Percentiles rank a stretch among this genome's conserved stretches.
Conservation (phyloP, 306 rosid genomes). For the Neltuma alba region DNA sequence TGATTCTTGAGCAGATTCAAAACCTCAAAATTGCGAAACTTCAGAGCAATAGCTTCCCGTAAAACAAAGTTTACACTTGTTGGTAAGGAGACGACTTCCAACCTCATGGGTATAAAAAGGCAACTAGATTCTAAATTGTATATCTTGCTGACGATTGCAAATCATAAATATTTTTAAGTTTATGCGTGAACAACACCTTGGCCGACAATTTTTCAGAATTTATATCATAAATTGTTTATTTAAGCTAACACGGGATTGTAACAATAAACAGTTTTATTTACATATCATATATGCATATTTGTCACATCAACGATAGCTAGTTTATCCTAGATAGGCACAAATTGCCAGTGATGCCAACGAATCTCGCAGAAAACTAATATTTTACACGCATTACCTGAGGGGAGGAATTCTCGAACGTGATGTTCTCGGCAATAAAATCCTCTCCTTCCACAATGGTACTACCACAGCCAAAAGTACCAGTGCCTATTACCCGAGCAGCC, state of each 20-base stretch:
- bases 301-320: slow-evolving; percentile 2
- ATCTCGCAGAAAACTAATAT: slow-evolving; percentile 19
- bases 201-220: background rate
- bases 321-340: background rate
- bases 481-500: slow-evolving; percentile 71
- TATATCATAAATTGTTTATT: background rate
- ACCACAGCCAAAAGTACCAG: slow-evolving; percentile 94
- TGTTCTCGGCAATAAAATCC: slow-evolving; percentile 90
- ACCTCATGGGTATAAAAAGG: slow-evolving; percentile 11
- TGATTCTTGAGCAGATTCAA: slow-evolving; percentile 12
- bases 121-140: slow-evolving; percentile 6
- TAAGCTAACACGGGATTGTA: background rate
- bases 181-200: background rate
- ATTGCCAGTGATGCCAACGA: slow-evolving; percentile 24
- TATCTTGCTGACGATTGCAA: background rate
- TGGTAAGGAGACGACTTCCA: slow-evolving; percentile 11
- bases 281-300: background rate
- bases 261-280: background rate
- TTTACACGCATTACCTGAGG: slow-evolving; percentile 62
- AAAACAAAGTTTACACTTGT: background rate
- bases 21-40: background rate
- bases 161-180: background rate
- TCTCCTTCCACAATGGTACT: slow-evolving; percentile 85
- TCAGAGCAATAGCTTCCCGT: slow-evolving; percentile 11
- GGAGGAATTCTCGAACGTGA: slow-evolving; percentile 87